phyloP scores from a whole-genome alignment of 2,329 filamentous ascomycete species.

The Penicillium paneum region DNA sequence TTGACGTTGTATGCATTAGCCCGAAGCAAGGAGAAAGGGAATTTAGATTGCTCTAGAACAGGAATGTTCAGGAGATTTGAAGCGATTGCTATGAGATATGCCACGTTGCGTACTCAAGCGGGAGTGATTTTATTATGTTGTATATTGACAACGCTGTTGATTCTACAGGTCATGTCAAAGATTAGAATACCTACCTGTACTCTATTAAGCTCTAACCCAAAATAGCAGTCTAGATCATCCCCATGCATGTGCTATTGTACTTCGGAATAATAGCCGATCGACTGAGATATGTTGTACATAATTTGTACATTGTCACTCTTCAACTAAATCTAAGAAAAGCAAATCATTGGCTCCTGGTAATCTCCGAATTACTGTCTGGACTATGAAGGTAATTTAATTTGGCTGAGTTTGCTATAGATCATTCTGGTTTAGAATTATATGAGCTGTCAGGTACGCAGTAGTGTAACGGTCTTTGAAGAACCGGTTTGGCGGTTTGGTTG shows the following conservation, averaged over 20 bases:
- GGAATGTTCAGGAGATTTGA: background rate
- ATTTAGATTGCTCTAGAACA: background rate
- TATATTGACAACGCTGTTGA: background rate
- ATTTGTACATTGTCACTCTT: background rate
- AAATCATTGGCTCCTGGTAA: background rate
- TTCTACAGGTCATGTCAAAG: background rate
- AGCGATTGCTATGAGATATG: background rate
- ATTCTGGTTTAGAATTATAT: background rate
- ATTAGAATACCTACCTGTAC: background rate
- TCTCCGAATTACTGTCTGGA: background rate
- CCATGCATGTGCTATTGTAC: background rate
- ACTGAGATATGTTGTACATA: background rate
- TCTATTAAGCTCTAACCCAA: background rate
- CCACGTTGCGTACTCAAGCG: no score
- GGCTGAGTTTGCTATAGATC: slow-evolving; percentile 3
- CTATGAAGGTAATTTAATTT: background rate
- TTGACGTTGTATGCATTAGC: background rate
- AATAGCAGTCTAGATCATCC: background rate
- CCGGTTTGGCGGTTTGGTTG: background rate
- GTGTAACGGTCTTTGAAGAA: background rate
- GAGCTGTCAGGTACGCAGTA: background rate
- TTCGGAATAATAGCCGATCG: background rate
- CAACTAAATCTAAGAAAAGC: background rate
- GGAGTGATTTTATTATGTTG: background rate
- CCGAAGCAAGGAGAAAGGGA: background rate